A percentile compares a stretch with the other conserved stretches of the same genome.
Evolutionary conservation across 208 protist genomes (phyloP).

Genomic region (Leishmania major): DNA sequence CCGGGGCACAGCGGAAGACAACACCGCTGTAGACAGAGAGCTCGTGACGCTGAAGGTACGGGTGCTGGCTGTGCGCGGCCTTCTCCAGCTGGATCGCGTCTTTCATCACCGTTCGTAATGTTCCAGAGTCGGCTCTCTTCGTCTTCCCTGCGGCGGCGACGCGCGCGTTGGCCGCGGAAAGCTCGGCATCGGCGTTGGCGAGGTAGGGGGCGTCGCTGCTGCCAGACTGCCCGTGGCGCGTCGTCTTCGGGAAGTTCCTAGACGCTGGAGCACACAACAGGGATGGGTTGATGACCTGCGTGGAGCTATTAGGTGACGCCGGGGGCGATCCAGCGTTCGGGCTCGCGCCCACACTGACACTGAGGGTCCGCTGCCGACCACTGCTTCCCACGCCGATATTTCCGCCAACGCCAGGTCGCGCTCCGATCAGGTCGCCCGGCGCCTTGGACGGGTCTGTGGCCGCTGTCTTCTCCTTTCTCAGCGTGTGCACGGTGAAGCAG

Average conservation of each 20-base stretch:
- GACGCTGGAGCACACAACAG: not conserved
- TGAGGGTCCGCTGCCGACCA: not conserved
- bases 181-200: not conserved
- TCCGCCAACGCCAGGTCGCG: constrained; percentile 5
- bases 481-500: constrained; percentile 48
- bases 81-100: constrained; percentile 38
- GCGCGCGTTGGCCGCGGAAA: not conserved
- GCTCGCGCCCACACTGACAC: not conserved
- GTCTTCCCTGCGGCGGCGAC: not conserved
- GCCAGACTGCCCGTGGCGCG: not conserved
- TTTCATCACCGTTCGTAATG: constrained; percentile 36
- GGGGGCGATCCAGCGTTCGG: not conserved
- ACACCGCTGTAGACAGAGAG: constrained; percentile 52
- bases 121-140: constrained; percentile 1
- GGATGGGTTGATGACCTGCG: not conserved
- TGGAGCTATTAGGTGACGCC: not conserved
- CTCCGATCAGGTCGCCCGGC: not conserved
- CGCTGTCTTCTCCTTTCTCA: constrained; percentile 24
- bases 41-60: constrained; percentile 44
- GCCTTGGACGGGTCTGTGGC: constrained; percentile 5
- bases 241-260: not conserved
- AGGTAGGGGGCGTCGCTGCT: not conserved
- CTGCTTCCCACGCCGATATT: constrained; percentile 7
- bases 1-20: constrained; percentile 50
- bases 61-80: constrained; percentile 39